Percentiles rank a stretch among this genome's conserved stretches.
phyloP scores from a whole-genome alignment of 306 rosid genomes.

The Malus domestica region ASM211411v1 NC_041789.1:30582501-30583000 shows the following conservation, averaged over 20 bases:
- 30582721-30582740: conserved; percentile 23
- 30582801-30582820: conserved; percentile 74
- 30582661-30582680: background rate
- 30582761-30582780: conserved; percentile 70
- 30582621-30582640: conserved; percentile 66
- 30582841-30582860: conserved; percentile 75
- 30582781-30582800: conserved; percentile 76
- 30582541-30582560: conserved; percentile 16
- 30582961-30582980: conserved; percentile 46
- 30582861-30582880: conserved; percentile 55
- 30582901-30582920: conserved; percentile 57
- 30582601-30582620: conserved; percentile 47
- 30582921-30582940: conserved; percentile 45
- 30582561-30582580: conserved; percentile 14
- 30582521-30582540: conserved; percentile 46
- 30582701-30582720: background rate
- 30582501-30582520: conserved; percentile 58
- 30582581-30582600: conserved; percentile 45
- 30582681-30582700: background rate
- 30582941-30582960: conserved; percentile 27
- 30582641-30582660: conserved; percentile 38
- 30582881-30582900: conserved; percentile 60
- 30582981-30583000: conserved; percentile 95
- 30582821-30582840: conserved; percentile 89
- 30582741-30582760: conserved; percentile 76